Percentiles rank a stretch among this genome's conserved stretches.
Conservation (phyloP, 2,329 filamentous ascomycete genomes). For the Drechslerella dactyloides region DNA sequence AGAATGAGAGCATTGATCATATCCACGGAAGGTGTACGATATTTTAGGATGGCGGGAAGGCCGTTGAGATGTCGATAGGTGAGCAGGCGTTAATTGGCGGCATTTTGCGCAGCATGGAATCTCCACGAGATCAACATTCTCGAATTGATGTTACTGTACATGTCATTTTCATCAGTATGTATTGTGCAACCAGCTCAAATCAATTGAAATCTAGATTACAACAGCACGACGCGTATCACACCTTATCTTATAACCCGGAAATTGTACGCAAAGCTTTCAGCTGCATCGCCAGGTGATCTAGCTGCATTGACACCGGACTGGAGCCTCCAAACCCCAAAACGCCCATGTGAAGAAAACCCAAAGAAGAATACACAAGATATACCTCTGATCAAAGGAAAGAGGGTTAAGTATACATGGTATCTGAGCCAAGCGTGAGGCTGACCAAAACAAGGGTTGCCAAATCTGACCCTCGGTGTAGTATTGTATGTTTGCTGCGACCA, state of each 20-base stretch:
- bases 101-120: too few relatives aligned
- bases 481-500: background rate
- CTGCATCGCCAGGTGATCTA: background rate
- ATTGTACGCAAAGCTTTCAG: background rate
- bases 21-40: slow-evolving; percentile 12
- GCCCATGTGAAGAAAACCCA: slow-evolving; percentile 17
- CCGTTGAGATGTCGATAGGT: background rate
- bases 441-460: slow-evolving; percentile 8
- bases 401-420: slow-evolving; percentile 38
- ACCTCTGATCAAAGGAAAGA: slow-evolving; percentile 7
- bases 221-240: too few relatives aligned
- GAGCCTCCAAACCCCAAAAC: slow-evolving; percentile 32
- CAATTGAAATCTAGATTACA: too few relatives aligned
- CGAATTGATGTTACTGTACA: too few relatives aligned
- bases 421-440: slow-evolving; percentile 6
- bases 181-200: too few relatives aligned
- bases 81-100: too few relatives aligned
- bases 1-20: background rate
- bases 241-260: too few relatives aligned
- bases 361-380: slow-evolving; percentile 21
- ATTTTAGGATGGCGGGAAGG: background rate
- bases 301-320: background rate
- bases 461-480: too few relatives aligned
- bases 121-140: too few relatives aligned
- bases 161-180: too few relatives aligned